phyloP scores from a whole-genome alignment of 2,329 filamentous ascomycete species.

The Trichoderma harzianum region DNA sequence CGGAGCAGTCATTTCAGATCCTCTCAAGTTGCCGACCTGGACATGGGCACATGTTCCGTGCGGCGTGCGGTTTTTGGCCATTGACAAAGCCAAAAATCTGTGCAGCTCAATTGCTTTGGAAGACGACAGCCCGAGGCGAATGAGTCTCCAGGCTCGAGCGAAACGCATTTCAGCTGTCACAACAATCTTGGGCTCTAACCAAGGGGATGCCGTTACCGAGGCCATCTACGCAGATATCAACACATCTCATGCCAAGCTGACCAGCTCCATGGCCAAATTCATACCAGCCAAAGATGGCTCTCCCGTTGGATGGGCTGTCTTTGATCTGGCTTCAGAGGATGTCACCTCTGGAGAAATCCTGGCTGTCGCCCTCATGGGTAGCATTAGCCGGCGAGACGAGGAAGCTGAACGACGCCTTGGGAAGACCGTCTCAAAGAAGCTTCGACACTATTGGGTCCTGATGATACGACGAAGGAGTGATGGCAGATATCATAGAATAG shows the following conservation, averaged over 20 bases:
- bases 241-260: slow-evolving; percentile 17
- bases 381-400: slow-evolving; percentile 15
- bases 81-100: slow-evolving; percentile 19
- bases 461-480: slow-evolving; percentile 6
- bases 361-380: slow-evolving; percentile 16
- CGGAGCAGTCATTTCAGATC: background rate
- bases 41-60: slow-evolving; percentile 20
- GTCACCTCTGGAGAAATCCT: background rate
- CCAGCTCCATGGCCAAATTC: slow-evolving; percentile 10
- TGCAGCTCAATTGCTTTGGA: slow-evolving; percentile 7
- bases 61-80: slow-evolving; percentile 19
- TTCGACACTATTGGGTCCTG: slow-evolving; percentile 17
- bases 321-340: slow-evolving; percentile 1
- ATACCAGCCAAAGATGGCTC: background rate
- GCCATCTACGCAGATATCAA: slow-evolving; percentile 12
- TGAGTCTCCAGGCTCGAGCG: slow-evolving; percentile 5
- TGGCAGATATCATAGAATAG: background rate
- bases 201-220: background rate
- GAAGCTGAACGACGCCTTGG: slow-evolving; percentile 12
- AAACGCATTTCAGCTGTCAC: background rate
- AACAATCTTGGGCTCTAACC: background rate
- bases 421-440: slow-evolving; percentile 1
- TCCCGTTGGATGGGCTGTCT: slow-evolving; percentile 18
- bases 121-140: background rate
- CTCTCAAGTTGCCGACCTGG: slow-evolving; percentile 20